These are phyloP conservation scores for Mycena chlorophos DNA, from an alignment of 768 basidiomycete genomes.

Conservation along the genomic window DNA sequence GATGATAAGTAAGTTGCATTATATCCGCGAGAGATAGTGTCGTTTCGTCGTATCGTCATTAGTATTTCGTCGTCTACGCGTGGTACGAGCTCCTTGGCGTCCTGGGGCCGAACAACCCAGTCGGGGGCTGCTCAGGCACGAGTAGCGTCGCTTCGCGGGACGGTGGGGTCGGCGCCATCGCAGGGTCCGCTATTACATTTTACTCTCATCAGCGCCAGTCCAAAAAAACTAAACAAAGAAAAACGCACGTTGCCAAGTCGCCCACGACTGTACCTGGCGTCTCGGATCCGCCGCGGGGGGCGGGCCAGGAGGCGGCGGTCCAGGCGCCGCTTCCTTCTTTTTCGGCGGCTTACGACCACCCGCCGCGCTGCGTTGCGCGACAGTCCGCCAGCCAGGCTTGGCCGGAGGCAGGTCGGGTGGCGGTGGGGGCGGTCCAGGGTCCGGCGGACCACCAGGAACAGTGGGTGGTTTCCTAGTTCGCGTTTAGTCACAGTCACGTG, in stretches of 20 bases:
- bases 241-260: slow-evolving; percentile 66
- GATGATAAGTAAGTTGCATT: neutral
- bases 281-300: slow-evolving; percentile 40
- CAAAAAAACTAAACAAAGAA: neutral
- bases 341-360: slow-evolving; percentile 45
- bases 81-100: slow-evolving; percentile 49
- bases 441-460: slow-evolving; percentile 45
- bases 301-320: slow-evolving; percentile 35
- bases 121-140: slow-evolving; percentile 57
- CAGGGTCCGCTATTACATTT: slow-evolving; percentile 53
- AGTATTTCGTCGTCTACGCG: neutral
- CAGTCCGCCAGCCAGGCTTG: slow-evolving; percentile 64
- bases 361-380: slow-evolving; percentile 34
- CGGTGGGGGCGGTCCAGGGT: slow-evolving; percentile 37
- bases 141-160: slow-evolving; percentile 58
- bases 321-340: slow-evolving; percentile 39
- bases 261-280: slow-evolving; percentile 54
- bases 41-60: neutral
- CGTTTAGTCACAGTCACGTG: neutral
- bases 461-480: slow-evolving; percentile 48
- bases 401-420: slow-evolving; percentile 45
- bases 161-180: slow-evolving; percentile 58
- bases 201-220: neutral
- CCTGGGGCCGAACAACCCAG: slow-evolving; percentile 77
- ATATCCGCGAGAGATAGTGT: neutral